phyloP scores from a whole-genome alignment of 1,139 yeast genomes.

The Debaryomyces udenii region DNA sequence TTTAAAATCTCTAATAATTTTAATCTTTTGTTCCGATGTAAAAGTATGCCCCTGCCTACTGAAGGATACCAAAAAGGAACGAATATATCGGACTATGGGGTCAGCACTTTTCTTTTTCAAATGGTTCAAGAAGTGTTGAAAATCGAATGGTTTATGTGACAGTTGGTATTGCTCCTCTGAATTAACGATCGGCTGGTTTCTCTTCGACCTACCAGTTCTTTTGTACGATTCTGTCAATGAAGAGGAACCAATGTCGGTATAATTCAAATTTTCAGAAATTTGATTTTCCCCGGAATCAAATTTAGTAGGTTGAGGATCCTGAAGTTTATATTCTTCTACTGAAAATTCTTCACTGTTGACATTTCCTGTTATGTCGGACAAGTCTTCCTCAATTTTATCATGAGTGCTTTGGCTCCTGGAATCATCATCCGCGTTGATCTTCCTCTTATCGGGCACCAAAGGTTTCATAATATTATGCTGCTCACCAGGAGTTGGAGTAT shows the following conservation, averaged over 20 bases:
- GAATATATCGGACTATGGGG: conserved; percentile 83
- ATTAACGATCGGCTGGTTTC: conserved; percentile 17
- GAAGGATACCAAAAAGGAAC: conserved; percentile 79
- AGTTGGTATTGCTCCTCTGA: conserved; percentile 39
- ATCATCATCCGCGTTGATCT: neutral
- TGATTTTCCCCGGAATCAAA: neutral
- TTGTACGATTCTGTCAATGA: neutral
- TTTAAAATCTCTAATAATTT: conserved; percentile 74
- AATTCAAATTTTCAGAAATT: neutral
- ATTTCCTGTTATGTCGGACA: conserved; percentile 21
- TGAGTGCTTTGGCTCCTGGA: neutral
- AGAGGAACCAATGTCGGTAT: no score
- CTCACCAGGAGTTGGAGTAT: no score
- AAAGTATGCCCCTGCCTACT: conserved; percentile 61
- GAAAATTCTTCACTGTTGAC: conserved; percentile 17
- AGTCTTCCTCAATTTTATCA: conserved; percentile 10
- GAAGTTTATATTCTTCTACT: conserved; percentile 19
- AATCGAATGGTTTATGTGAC: conserved; percentile 68
- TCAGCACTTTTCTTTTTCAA: conserved; percentile 78
- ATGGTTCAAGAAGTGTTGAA: conserved; percentile 74
- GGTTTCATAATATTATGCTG: neutral
- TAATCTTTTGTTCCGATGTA: conserved; percentile 76
- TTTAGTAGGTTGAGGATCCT: neutral
- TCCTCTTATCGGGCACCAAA: neutral
- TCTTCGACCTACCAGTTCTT: conserved; percentile 3